Conservation (phyloP, 495 filamentous ascomycete species). For the Chaetomium fimeti region DNA sequence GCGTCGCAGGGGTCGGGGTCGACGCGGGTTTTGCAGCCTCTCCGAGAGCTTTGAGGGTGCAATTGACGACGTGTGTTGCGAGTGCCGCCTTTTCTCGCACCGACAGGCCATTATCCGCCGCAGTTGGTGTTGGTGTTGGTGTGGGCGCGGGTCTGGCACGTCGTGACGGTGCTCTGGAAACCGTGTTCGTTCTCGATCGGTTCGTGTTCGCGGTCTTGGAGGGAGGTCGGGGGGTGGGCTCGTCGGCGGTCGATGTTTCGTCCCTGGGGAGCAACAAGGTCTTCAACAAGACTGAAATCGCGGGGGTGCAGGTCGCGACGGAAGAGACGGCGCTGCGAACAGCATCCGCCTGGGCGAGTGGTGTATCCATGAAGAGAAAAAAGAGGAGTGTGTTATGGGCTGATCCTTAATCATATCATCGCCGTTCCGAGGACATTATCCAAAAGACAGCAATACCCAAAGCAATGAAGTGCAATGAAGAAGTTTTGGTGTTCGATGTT, state of each 20-base stretch:
- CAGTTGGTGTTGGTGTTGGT: not conserved
- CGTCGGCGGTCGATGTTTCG: slow-evolving; percentile 27
- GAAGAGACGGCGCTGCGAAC: slow-evolving; percentile 53
- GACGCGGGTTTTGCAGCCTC: slow-evolving; percentile 62
- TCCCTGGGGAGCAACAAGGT: slow-evolving; percentile 47
- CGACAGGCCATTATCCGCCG: slow-evolving; percentile 43
- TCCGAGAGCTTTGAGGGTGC: slow-evolving; percentile 66
- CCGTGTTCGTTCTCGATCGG: slow-evolving; percentile 31
- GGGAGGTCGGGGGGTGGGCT: slow-evolving; percentile 20
- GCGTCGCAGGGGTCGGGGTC: slow-evolving; percentile 26
- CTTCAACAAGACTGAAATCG: slow-evolving; percentile 49
- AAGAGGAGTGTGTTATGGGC: slow-evolving; percentile 24
- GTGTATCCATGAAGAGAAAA: slow-evolving; percentile 45
- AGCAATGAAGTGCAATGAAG: not conserved
- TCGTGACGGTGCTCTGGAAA: slow-evolving; percentile 23
- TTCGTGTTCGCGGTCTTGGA: slow-evolving; percentile 29
- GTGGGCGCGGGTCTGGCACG: slow-evolving; percentile 25
- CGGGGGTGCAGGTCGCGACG: slow-evolving; percentile 52
- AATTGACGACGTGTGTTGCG: slow-evolving; percentile 80
- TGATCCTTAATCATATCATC: slow-evolving; percentile 38
- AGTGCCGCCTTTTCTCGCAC: slow-evolving; percentile 64
- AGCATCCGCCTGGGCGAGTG: slow-evolving; percentile 45
- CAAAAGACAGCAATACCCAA: slow-evolving; percentile 25
- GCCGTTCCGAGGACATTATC: slow-evolving; percentile 29
- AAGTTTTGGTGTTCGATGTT: not conserved